These are phyloP conservation scores for Chenopodium formosanum DNA, from an alignment of 148 eudicot species.

Conservation along the genomic window DNA sequence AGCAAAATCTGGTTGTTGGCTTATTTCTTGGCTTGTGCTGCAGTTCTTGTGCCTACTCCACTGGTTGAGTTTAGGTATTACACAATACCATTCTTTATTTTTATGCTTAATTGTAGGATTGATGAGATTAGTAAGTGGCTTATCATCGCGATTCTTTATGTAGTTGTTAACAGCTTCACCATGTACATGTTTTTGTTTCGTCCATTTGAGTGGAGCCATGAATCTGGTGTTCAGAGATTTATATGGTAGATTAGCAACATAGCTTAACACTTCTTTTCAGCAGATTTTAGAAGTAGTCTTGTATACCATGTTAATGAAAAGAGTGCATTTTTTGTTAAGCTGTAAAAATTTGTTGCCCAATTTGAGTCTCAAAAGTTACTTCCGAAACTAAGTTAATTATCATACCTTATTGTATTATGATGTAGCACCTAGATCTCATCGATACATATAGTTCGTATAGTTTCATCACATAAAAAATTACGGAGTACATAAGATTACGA, in stretches of 20 bases:
- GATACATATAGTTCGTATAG: background rate
- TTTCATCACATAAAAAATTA: background rate
- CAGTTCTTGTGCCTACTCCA: slow-evolving; percentile 79
- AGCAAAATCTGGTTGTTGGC: slow-evolving; percentile 72
- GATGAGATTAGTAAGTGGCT: slow-evolving; percentile 50
- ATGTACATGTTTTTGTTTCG: slow-evolving; percentile 78
- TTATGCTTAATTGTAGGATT: slow-evolving; percentile 53
- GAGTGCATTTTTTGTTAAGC: too few species aligned
- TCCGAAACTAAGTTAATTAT: too few species aligned
- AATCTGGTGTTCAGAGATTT: slow-evolving; percentile 67
- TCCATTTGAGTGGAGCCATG: slow-evolving; percentile 72
- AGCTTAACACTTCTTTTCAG: background rate
- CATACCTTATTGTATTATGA: too few species aligned
- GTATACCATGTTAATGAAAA: background rate
- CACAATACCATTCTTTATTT: slow-evolving; percentile 83
- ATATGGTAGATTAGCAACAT: slow-evolving; percentile 47
- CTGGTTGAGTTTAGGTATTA: slow-evolving; percentile 92
- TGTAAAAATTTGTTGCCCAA: too few species aligned
- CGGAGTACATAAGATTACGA: background rate
- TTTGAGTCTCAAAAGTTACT: too few species aligned
- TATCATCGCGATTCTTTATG: slow-evolving; percentile 46
- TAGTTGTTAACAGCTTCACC: slow-evolving; percentile 64
- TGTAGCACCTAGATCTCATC: too few species aligned
- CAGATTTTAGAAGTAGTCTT: too few species aligned
- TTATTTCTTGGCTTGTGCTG: slow-evolving; percentile 69